Conservation (phyloP, 208 protist genomes). For the Crithidia mellificae region DNA sequence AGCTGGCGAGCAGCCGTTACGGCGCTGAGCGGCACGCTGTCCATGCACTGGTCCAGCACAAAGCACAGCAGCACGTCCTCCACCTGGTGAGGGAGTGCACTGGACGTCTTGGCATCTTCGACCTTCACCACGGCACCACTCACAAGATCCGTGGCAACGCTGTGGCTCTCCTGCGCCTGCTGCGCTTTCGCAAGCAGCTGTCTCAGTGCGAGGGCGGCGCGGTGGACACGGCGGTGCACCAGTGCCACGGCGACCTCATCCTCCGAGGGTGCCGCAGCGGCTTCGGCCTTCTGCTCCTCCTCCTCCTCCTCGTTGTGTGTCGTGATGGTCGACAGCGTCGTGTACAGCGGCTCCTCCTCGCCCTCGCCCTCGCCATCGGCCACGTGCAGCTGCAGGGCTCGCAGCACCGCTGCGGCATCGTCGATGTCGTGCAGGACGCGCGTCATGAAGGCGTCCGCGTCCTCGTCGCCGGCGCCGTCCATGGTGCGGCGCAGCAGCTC, state of each 20-base stretch:
- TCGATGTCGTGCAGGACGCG: neutral
- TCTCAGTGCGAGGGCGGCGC: slow-evolving; percentile 49
- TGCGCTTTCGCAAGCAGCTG: slow-evolving; percentile 8
- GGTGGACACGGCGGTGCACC: slow-evolving; percentile 47
- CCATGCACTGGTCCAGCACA: slow-evolving; percentile 75
- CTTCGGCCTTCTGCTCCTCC: neutral
- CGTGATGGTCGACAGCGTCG: neutral
- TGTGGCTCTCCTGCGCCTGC: neutral
- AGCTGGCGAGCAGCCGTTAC: slow-evolving; percentile 24
- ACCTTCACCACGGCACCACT: slow-evolving; percentile 3
- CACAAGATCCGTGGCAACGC: too few relatives aligned
- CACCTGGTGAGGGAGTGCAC: neutral
- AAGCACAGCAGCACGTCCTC: slow-evolving; percentile 67
- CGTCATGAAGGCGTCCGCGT: neutral
- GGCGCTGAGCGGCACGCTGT: slow-evolving; percentile 45
- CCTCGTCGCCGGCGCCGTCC: slow-evolving; percentile 2
- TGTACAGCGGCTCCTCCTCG: neutral
- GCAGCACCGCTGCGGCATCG: slow-evolving; percentile 8
- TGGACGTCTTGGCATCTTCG: slow-evolving; percentile 2
- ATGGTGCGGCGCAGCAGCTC: slow-evolving; percentile 39
- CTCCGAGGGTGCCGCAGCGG: neutral
- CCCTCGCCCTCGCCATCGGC: neutral
- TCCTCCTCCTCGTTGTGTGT: neutral
- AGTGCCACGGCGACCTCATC: slow-evolving; percentile 35
- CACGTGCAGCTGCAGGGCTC: slow-evolving; percentile 10